These are phyloP conservation scores for Fusarium xyrophilum DNA, from an alignment of 2,329 filamentous ascomycete genomes.

Conservation along the genomic window DNA sequence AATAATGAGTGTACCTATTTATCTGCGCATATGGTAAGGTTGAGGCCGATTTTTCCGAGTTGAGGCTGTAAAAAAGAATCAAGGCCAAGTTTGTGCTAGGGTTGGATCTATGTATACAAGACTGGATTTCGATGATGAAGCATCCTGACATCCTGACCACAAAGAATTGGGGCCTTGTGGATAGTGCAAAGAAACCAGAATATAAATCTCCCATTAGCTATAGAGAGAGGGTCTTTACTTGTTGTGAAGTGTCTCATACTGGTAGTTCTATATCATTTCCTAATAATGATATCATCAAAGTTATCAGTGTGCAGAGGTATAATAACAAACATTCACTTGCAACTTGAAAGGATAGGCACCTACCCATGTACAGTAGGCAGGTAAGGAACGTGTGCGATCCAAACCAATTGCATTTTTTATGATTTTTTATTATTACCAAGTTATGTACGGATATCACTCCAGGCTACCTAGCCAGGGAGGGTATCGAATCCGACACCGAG, in stretches of 20 bases:
- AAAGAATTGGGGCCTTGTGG: not conserved
- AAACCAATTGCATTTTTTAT: not conserved
- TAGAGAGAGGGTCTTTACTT: not conserved
- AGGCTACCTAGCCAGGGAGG: too few relatives aligned
- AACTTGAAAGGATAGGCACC: not conserved
- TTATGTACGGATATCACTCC: too few relatives aligned
- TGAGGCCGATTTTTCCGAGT: conserved; percentile 5
- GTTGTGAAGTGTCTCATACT: too few relatives aligned
- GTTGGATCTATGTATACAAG: not conserved
- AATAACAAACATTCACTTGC: not conserved
- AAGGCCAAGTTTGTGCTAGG: conserved; percentile 4
- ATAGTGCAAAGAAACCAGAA: not conserved
- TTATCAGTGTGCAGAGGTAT: not conserved
- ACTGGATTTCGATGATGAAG: not conserved
- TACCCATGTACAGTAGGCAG: too few relatives aligned
- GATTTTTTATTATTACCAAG: too few relatives aligned
- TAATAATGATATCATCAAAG: not conserved
- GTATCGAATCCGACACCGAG: conserved; percentile 21
- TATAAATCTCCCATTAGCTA: not conserved
- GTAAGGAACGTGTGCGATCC: not conserved
- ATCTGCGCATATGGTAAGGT: not conserved
- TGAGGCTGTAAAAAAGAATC: not conserved
- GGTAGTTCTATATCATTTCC: not conserved
- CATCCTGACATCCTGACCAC: too few relatives aligned
- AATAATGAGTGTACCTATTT: conserved; percentile 5